Conservation (phyloP, 305 asterid genomes). For the Ajuga reptans region DNA sequence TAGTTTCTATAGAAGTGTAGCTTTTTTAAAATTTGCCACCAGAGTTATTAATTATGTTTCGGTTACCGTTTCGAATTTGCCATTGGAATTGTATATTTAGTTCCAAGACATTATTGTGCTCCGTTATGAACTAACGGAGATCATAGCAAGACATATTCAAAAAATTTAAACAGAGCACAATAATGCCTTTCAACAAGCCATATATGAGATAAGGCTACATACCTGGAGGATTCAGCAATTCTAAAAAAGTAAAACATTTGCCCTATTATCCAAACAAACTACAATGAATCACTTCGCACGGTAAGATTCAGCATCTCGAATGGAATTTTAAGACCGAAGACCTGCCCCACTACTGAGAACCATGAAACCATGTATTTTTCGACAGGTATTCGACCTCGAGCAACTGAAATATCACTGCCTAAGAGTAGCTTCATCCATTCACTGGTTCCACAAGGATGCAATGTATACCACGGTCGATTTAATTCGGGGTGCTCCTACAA, state of each 20-base stretch:
- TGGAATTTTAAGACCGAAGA: constrained; percentile 59
- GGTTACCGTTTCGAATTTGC: too few relatives aligned
- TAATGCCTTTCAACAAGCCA: background rate
- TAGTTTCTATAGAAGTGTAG: too few relatives aligned
- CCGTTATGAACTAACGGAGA: too few relatives aligned
- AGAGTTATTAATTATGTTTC: too few relatives aligned
- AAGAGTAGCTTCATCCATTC: constrained; percentile 83
- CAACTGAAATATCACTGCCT: constrained; percentile 26
- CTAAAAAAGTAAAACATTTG: constrained; percentile 33
- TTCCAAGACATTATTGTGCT: too few relatives aligned
- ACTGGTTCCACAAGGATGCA: constrained; percentile 86
- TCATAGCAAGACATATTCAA: background rate
- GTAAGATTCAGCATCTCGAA: constrained; percentile 35
- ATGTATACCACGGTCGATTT: constrained; percentile 72
- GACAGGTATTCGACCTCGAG: constrained; percentile 22
- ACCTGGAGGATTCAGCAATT: constrained; percentile 20
- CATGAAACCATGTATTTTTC: constrained; percentile 57
- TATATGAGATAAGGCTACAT: background rate
- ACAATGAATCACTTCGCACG: background rate
- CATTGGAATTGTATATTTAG: too few relatives aligned
- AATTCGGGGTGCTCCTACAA: constrained; percentile 69
- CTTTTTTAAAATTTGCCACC: too few relatives aligned
- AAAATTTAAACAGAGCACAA: background rate
- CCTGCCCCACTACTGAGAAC: constrained; percentile 77
- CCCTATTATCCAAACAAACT: background rate